Evolutionary conservation across 345 rosid genomes (phyloP).

Genomic region (Syzygium aqueum): DNA sequence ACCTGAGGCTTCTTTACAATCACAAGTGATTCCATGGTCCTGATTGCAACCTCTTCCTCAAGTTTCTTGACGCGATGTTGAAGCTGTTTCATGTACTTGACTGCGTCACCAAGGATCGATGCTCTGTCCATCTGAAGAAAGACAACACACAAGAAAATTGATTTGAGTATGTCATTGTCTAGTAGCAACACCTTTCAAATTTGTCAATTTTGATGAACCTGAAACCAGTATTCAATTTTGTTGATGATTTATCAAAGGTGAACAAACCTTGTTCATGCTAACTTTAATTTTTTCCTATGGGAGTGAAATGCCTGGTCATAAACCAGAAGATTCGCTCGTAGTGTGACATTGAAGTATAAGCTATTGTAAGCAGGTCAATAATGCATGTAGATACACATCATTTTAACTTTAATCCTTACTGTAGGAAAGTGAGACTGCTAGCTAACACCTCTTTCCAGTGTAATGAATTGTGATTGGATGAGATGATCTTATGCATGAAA

Average conservation of each 20-base stretch:
- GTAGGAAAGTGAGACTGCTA: not conserved
- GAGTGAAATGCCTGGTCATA: not conserved
- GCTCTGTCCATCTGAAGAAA: slow-evolving; percentile 51
- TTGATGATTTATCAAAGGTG: not conserved
- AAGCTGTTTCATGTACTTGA: slow-evolving; percentile 47
- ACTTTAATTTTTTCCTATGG: not conserved
- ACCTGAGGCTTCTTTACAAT: slow-evolving; percentile 45
- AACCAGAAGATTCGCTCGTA: not conserved
- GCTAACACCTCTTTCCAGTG: not conserved
- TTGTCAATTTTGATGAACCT: not conserved
- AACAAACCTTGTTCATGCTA: not conserved
- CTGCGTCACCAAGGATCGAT: slow-evolving; percentile 59
- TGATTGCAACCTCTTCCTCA: slow-evolving; percentile 39
- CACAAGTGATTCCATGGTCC: slow-evolving; percentile 38
- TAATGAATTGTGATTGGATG: not conserved
- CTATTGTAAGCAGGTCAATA: not conserved
- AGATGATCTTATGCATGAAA: not conserved
- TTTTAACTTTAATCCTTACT: not conserved
- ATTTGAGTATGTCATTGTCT: not conserved
- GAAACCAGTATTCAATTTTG: not conserved
- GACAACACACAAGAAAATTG: not conserved
- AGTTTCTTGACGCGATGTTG: slow-evolving; percentile 52
- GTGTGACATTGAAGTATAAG: not conserved
- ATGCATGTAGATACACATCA: not conserved
- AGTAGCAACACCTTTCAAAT: not conserved